Evolutionary conservation across 345 rosid genomes (phyloP), one percentile per base, ranked within the genome.

Genomic region (Rhizophora mangle): DNA sequence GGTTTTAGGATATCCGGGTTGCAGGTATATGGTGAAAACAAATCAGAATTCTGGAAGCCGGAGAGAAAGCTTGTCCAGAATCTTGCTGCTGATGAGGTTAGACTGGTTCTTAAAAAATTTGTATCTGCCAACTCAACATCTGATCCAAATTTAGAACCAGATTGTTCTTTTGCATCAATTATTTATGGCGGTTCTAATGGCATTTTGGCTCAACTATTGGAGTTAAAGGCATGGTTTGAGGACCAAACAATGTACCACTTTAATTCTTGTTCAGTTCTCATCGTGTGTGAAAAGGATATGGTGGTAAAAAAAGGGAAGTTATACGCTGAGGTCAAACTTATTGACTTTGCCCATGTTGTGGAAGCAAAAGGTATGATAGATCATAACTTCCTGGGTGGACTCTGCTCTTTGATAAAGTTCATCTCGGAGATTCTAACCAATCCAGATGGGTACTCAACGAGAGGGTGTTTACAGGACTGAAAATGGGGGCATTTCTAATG

Each of bases 361-460:
- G 99, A 92, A 65, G 96, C 90, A 46, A 74, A 62, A n/a, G 99
- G 91, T 24, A 84, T 89, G 68, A 90, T 95, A 26, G 97, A 95
- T 84, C 98, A 92, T 73, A 95, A 95, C 82, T 92, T 91, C 86
- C 73, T 92, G 76, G 99, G 99, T 37, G 98, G 98, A 46, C 88
- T 92, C 26, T 92, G 97, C 79, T 95, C 98, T 62, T 77, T 92
- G 64, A 92, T 92, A 62, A 90, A 90, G 78, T 82, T 90, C 69
- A 72, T 95, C 67, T 89, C 91, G 19, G 90, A 85, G 75, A 81
- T 89, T 67, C 82, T 85, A 56, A 74, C 82, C 34, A 68, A 70
- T 61, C 78, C 82, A 19, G 82, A 83, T 71, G 89, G 83, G 15
- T 60, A 79, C 66, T 62, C 83, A 56, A 54, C 59, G 31, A 72